These are phyloP conservation scores for Macrophomina tecta DNA, from an alignment of 2,329 filamentous ascomycete genomes.

Conservation along the genomic window DNA sequence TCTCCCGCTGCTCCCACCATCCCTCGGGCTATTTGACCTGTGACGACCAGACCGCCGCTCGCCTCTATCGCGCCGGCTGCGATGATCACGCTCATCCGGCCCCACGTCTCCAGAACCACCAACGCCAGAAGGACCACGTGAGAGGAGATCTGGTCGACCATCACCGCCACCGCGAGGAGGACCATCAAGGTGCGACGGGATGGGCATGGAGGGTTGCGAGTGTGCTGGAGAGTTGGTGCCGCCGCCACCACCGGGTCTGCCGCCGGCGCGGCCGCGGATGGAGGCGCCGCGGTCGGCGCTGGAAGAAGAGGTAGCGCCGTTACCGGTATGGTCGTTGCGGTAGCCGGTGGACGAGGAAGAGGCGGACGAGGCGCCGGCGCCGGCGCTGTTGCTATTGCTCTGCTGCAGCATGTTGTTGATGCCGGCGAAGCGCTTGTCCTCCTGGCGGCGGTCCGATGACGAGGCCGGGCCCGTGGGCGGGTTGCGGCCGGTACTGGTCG, in stretches of 20 bases:
- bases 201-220: constrained; percentile 37
- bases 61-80: constrained; percentile 18
- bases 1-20: not conserved
- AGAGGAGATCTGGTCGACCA: constrained; percentile 19
- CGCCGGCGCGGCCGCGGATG: constrained; percentile 37
- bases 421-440: constrained; percentile 29
- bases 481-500: constrained; percentile 32
- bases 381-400: not conserved
- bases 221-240: constrained; percentile 28
- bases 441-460: constrained; percentile 25
- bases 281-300: constrained; percentile 33
- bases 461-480: constrained; percentile 43
- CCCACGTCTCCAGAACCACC: not conserved
- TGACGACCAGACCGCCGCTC: constrained; percentile 21
- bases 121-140: not conserved
- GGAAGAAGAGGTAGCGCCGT: constrained; percentile 23
- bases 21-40: constrained; percentile 18
- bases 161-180: constrained; percentile 30
- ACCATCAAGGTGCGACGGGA: constrained; percentile 33
- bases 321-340: constrained; percentile 12
- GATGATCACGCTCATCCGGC: constrained; percentile 7
- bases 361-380: no score
- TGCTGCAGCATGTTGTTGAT: constrained; percentile 27
- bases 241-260: constrained; percentile 28
- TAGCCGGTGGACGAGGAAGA: constrained; percentile 3